Evolutionary conservation across 2,329 filamentous ascomycete genomes (phyloP).

Genomic region (Fusarium chuoi): DNA sequence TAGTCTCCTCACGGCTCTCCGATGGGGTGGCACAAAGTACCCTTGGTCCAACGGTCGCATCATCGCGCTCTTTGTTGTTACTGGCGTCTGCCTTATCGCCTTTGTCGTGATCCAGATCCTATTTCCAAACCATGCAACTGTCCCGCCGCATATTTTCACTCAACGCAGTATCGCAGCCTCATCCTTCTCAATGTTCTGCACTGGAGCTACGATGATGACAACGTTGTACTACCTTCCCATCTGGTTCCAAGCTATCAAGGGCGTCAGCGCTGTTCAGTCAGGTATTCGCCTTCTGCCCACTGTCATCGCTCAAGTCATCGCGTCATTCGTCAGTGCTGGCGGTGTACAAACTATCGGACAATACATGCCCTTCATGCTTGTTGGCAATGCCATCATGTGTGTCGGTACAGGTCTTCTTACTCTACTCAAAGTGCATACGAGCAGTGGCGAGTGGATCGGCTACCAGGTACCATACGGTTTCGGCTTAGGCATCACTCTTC

Average conservation of each 20-base stretch:
- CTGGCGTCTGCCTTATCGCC: not conserved
- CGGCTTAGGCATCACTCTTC: constrained; percentile 54
- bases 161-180: constrained; percentile 17
- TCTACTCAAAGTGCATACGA: constrained; percentile 45
- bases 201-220: constrained; percentile 22
- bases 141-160: not conserved
- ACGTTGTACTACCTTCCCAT: constrained; percentile 28
- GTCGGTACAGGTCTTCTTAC: constrained; percentile 9
- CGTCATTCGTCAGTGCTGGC: constrained; percentile 11
- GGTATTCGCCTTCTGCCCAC: constrained; percentile 5
- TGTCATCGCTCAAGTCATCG: constrained; percentile 8
- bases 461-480: constrained; percentile 57
- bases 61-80: not conserved
- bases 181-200: constrained; percentile 22
- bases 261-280: constrained; percentile 11
- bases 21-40: constrained; percentile 20
- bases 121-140: constrained; percentile 6
- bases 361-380: constrained; percentile 36
- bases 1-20: constrained; percentile 12
- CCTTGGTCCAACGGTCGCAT: constrained; percentile 4
- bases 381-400: constrained; percentile 21
- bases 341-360: constrained; percentile 12
- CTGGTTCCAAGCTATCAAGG: constrained; percentile 18
- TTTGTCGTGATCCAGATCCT: not conserved
- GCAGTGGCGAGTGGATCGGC: constrained; percentile 53